Evolutionary conservation across 352 stramenopile species (phyloP).

Genomic region (Phytopythium litorale): DNA sequence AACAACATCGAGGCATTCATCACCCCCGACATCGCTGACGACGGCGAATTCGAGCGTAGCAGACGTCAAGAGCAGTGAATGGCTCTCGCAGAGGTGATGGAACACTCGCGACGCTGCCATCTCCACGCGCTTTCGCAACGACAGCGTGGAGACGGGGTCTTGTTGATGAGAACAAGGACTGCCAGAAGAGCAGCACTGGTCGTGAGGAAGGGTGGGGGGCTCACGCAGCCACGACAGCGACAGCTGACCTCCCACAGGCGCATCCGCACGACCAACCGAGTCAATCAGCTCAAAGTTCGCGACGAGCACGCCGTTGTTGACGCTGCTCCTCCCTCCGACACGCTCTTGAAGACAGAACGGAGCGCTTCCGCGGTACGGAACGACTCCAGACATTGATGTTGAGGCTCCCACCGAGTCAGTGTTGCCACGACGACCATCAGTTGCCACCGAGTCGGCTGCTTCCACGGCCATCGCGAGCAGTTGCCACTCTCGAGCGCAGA

Average conservation of each 20-base stretch:
- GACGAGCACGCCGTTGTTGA: not conserved
- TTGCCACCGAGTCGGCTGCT: not conserved
- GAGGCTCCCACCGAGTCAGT: too few relatives aligned
- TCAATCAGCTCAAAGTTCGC: slow-evolving; percentile 6
- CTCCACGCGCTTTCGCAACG: slow-evolving; percentile 5
- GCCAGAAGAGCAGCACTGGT: not conserved
- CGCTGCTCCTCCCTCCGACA: not conserved
- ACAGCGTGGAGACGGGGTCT: not conserved
- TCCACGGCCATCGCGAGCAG: not conserved
- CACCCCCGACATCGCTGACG: not conserved
- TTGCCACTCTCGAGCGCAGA: slow-evolving; percentile 23
- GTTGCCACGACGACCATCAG: too few relatives aligned
- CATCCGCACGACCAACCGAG: not conserved
- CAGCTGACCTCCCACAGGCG: not conserved
- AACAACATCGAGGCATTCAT: not conserved
- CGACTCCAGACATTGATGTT: not conserved
- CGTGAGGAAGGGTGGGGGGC: not conserved
- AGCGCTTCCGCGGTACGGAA: slow-evolving; percentile 1
- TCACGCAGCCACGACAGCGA: not conserved
- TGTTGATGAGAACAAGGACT: not conserved
- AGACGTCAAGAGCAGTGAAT: slow-evolving; percentile 1
- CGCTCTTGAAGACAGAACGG: slow-evolving; percentile 33
- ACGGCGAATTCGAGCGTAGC: slow-evolving; percentile 1
- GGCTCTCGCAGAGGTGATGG: not conserved
- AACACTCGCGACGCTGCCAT: not conserved